phyloP scores from a whole-genome alignment of 2,329 filamentous ascomycete genomes.

The Rhynchosporium graminicola region DNA sequence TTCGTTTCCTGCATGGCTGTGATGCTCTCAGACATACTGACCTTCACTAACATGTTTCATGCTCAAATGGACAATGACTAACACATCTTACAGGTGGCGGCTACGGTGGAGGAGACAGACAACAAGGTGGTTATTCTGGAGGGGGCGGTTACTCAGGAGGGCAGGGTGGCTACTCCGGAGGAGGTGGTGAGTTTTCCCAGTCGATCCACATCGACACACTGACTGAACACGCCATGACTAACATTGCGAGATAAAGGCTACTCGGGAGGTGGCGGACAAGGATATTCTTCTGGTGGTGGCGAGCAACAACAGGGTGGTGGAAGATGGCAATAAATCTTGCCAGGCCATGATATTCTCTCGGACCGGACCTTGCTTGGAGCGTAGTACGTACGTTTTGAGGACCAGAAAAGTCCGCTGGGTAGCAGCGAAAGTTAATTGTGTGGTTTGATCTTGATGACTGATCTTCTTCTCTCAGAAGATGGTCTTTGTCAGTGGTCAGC shows the following conservation, averaged over 20 bases:
- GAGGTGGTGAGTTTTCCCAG: constrained; percentile 33
- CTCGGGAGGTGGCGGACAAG: constrained; percentile 34
- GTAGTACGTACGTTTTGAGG: constrained; percentile 34
- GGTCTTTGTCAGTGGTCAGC: constrained; percentile 29
- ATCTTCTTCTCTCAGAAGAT: constrained; percentile 28
- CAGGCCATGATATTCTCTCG: constrained; percentile 34
- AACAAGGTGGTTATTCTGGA: constrained; percentile 50
- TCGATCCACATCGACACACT: constrained; percentile 15
- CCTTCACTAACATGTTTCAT: not conserved
- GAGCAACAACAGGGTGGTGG: constrained; percentile 37
- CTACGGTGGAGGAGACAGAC: constrained; percentile 52
- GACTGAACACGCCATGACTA: constrained; percentile 24
- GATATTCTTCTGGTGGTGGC: constrained; percentile 33
- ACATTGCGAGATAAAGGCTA: constrained; percentile 33
- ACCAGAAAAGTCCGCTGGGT: constrained; percentile 41
- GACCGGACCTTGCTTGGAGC: constrained; percentile 31
- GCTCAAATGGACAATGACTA: constrained; percentile 42
- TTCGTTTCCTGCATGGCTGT: not conserved
- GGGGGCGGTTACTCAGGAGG: constrained; percentile 36
- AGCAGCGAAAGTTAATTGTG: constrained; percentile 41
- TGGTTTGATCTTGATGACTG: constrained; percentile 30
- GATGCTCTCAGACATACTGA: not conserved
- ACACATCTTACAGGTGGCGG: constrained; percentile 30
- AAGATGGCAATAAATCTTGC: constrained; percentile 33
- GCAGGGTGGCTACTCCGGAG: constrained; percentile 43